These are phyloP conservation scores for Trichoderma gamsii DNA, from an alignment of 495 filamentous ascomycete genomes.

Conservation along the genomic window DNA sequence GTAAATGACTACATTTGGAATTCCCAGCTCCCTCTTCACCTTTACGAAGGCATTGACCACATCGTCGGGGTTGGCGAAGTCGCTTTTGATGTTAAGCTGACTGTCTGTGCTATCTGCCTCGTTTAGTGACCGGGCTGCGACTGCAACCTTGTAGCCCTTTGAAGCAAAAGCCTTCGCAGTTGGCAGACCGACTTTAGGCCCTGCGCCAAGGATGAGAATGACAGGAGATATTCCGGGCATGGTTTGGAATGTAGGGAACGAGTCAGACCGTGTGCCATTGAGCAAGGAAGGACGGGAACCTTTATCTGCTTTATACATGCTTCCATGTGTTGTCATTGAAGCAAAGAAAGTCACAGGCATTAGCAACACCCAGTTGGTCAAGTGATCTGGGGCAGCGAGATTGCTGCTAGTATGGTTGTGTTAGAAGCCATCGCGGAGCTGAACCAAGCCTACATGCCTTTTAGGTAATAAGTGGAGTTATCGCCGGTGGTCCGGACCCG, in stretches of 20 bases:
- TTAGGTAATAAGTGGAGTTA: background rate
- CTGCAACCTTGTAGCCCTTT: constrained; percentile 43
- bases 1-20: constrained; percentile 45
- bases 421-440: background rate
- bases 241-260: constrained; percentile 10
- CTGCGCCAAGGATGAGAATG: constrained; percentile 40
- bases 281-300: background rate
- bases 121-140: constrained; percentile 31
- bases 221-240: constrained; percentile 26
- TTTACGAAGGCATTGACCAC: constrained; percentile 34
- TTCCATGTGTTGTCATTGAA: background rate
- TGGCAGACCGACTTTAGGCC: constrained; percentile 38
- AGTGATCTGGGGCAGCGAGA: background rate
- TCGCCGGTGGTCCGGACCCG: constrained; percentile 3
- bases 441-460: background rate
- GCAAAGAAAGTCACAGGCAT: background rate
- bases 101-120: constrained; percentile 31
- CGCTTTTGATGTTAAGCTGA: constrained; percentile 34
- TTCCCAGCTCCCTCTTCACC: constrained; percentile 32
- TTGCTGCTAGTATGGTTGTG: background rate
- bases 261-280: background rate
- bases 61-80: constrained; percentile 36
- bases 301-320: background rate
- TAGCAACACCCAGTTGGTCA: background rate
- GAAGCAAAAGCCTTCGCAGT: constrained; percentile 32